Evolutionary conservation across 2,329 filamentous ascomycete genomes (phyloP), one percentile per base, ranked within the genome.

Genomic region (Apiospora saccharicola): DNA sequence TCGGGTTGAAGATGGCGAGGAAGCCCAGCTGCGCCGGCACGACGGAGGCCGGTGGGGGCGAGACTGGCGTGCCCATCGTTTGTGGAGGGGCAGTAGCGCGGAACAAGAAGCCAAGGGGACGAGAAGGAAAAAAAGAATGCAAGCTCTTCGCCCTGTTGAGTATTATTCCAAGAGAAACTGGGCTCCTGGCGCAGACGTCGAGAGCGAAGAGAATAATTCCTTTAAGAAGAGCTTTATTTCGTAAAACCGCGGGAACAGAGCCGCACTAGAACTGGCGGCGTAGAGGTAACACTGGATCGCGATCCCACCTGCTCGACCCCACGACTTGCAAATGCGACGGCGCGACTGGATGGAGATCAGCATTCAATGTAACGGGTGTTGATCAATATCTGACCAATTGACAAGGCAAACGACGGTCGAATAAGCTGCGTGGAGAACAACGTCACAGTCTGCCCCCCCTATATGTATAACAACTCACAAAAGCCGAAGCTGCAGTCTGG

Each of bases 1-100:
- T 90, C 46, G 97, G 96, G 81, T 97, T 98, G 87, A 97, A 99
- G 81, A 99, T 97, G 81, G 96, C 91, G 67, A 99, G 89, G 82
- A 96, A 98, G 78, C 94, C 93, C 43, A 98, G 90, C 80, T 94
- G 94, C 47, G 96, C 96, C 61, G 96, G 95, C 46, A 91, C 85
- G 75, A 93, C 81, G 41, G 77, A 74, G 68, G 69, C 75, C 7
- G 75, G 77, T 72, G 73, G 73, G 6, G 77, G 74, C 34, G 76
- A 76, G 67, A 72, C 70, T 30, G 75, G 68, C 6, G 72, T 72
- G 34, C 75, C 71, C 78, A 79, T 78, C 78, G 78, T 78, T 43
- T 53, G 22, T 26, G 43, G 69, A 22, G 26, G 53, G 16, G 24
- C 37, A 24, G 22, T 41, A 46, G 68, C 22, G 37, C 14, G 8